Conservation (phyloP, 805 yeast species). For the Candida tallmaniae region DNA sequence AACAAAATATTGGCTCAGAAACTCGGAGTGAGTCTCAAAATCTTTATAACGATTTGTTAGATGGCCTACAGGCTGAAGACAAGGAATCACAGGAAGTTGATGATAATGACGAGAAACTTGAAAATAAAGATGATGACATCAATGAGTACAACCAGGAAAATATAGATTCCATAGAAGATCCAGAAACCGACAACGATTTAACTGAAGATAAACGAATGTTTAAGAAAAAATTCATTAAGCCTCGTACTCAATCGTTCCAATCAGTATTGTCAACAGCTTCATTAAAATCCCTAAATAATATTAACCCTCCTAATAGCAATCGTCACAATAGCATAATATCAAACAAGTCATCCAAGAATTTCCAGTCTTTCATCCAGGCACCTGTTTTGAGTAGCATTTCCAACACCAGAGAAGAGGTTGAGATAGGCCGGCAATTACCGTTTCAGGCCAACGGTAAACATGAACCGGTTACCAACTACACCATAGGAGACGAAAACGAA, state of each 20-base stretch:
- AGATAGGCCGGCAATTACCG: constrained; percentile 40
- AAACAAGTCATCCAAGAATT: constrained; percentile 29
- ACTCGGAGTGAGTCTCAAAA: no score
- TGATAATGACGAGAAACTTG: neutral
- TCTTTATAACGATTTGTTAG: no score
- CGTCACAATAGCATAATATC: constrained; percentile 14
- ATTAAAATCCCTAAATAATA: constrained; percentile 29
- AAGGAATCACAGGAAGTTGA: neutral
- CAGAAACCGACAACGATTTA: neutral
- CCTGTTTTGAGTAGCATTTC: constrained; percentile 39
- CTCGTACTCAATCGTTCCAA: constrained; percentile 41
- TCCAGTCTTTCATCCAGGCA: constrained; percentile 44
- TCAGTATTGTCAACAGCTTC: constrained; percentile 43
- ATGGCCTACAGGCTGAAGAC: no score
- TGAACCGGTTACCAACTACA: neutral
- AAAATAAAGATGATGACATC: neutral
- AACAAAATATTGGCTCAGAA: no score
- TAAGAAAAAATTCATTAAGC: constrained; percentile 35
- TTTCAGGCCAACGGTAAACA: constrained; percentile 15
- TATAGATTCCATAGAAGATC: neutral
- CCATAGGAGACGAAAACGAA: constrained; percentile 1
- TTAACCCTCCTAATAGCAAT: constrained; percentile 2
- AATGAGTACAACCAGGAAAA: neutral
- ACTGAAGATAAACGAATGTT: constrained; percentile 14
- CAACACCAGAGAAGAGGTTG: constrained; percentile 29